A percentile compares a stretch with the other conserved stretches of the same genome.
phyloP scores from a whole-genome alignment of 73 alveolate species.

The Durusdinium trenchii region DNA sequence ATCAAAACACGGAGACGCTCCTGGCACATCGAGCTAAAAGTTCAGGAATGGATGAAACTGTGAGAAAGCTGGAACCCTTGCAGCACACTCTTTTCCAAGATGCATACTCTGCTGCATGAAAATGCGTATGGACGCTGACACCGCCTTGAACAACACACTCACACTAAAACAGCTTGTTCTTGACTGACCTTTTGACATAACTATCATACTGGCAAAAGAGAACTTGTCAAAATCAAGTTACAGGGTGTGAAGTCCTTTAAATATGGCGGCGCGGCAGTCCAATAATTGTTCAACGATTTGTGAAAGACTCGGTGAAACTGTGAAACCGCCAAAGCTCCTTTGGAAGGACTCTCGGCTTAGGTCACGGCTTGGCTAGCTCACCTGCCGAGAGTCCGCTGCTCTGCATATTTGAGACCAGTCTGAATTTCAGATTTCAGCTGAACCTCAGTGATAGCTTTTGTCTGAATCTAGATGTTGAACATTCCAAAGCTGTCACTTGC shows the following conservation, averaged over 20 bases:
- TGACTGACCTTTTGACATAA: too few relatives aligned
- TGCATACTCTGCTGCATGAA: background rate
- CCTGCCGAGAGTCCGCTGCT: constrained; percentile 15
- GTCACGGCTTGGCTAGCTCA: background rate
- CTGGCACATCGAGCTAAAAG: background rate
- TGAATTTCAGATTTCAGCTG: constrained; percentile 84
- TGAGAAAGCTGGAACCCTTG: too few relatives aligned
- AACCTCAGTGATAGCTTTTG: background rate
- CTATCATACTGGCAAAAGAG: too few relatives aligned
- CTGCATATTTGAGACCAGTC: constrained; percentile 74
- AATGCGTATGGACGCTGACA: background rate
- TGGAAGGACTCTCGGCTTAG: constrained; percentile 17
- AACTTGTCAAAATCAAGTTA: too few relatives aligned
- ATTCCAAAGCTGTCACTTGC: background rate
- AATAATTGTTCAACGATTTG: background rate
- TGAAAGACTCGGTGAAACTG: background rate
- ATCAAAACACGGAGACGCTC: constrained; percentile 86
- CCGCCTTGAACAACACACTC: background rate
- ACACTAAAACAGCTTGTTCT: background rate
- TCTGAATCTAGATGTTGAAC: background rate
- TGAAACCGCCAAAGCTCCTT: constrained; percentile 33
- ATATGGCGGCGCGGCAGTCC: background rate
- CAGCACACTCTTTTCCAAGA: background rate
- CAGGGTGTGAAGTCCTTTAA: background rate
- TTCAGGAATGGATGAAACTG: background rate